These are phyloP conservation scores for Microsporum ferrugineum DNA, from an alignment of 2,329 filamentous ascomycete species.

Conservation along the genomic window DNA sequence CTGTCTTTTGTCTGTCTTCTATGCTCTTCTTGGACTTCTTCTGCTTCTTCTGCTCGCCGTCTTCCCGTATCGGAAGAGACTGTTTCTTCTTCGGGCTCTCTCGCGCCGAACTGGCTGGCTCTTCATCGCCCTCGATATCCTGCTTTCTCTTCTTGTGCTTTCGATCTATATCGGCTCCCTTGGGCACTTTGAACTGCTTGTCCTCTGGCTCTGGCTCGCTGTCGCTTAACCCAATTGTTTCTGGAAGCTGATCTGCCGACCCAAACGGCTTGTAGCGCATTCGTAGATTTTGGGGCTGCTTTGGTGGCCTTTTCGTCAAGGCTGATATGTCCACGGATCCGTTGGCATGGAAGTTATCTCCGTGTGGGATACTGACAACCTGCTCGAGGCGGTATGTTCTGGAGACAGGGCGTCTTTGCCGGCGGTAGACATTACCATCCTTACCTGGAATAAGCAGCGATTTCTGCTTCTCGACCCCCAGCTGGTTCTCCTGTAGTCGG, in stretches of 20 bases:
- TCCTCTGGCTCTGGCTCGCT: slow-evolving; percentile 29
- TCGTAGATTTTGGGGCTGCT: slow-evolving; percentile 34
- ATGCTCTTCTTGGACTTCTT: slow-evolving; percentile 5
- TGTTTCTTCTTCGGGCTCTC: slow-evolving; percentile 32
- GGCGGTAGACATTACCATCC: slow-evolving; percentile 25
- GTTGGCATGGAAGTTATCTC: not conserved
- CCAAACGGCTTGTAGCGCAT: slow-evolving; percentile 38
- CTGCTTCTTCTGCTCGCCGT: not conserved
- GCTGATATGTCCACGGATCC: not conserved
- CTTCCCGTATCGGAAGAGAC: slow-evolving; percentile 11
- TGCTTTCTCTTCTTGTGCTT: slow-evolving; percentile 32
- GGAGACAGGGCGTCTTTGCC: slow-evolving; percentile 13
- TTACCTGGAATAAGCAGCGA: slow-evolving; percentile 29
- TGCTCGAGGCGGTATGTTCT: slow-evolving; percentile 18
- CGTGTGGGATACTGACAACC: slow-evolving; percentile 8
- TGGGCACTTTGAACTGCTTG: slow-evolving; percentile 24
- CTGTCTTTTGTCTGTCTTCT: slow-evolving; percentile 1
- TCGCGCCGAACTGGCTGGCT: not conserved
- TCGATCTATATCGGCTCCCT: slow-evolving; percentile 17
- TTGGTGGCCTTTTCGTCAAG: slow-evolving; percentile 19
- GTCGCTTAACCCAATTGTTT: slow-evolving; percentile 28
- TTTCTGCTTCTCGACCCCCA: slow-evolving; percentile 23
- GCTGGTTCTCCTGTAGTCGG: slow-evolving; percentile 27
- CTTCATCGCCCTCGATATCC: not conserved
- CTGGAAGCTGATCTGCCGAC: slow-evolving; percentile 22